A percentile compares a stretch with the other conserved stretches of the same genome.
phyloP scores from a whole-genome alignment of 2,329 filamentous ascomycete species.

The Penicillium polonicum region DNA sequence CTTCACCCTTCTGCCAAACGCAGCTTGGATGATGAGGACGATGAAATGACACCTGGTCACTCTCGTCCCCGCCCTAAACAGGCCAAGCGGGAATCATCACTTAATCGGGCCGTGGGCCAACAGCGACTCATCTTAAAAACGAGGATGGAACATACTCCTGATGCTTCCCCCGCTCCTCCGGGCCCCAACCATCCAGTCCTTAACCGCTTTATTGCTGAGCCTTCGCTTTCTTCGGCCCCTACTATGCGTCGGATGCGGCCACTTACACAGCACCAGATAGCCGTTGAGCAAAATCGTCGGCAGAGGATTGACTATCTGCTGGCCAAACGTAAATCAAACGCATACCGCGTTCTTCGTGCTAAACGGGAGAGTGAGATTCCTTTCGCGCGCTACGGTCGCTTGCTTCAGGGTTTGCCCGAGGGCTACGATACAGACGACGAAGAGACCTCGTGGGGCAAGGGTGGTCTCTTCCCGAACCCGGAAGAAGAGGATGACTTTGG shows the following conservation, averaged over 20 bases:
- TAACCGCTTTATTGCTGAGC: conserved; percentile 41
- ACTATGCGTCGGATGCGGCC: conserved; percentile 45
- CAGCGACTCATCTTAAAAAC: conserved; percentile 48
- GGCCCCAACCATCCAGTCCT: conserved; percentile 44
- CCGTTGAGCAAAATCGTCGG: conserved; percentile 50
- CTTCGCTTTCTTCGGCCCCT: conserved; percentile 30
- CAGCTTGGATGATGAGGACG: conserved; percentile 42
- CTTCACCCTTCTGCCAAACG: conserved; percentile 39
- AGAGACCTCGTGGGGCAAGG: conserved; percentile 43
- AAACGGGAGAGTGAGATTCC: conserved; percentile 42
- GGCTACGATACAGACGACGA: conserved; percentile 51
- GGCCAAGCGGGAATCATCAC: conserved; percentile 39
- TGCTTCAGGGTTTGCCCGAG: conserved; percentile 44
- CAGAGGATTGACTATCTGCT: conserved; percentile 50
- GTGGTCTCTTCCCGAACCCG: conserved; percentile 43
- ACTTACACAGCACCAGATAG: conserved; percentile 51
- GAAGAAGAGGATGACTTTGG: conserved; percentile 49
- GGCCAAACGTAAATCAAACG: conserved; percentile 42
- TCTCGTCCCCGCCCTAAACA: conserved; percentile 43
- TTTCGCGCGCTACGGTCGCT: conserved; percentile 42
- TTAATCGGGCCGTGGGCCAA: conserved; percentile 36
- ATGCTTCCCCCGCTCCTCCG: conserved; percentile 46
- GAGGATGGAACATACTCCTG: conserved; percentile 44
- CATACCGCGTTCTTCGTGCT: conserved; percentile 38
- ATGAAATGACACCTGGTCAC: conserved; percentile 39